Base-by-base conservation (phyloP, 2,329 filamentous ascomycete species). In the Aspergillus sergii region DNA sequence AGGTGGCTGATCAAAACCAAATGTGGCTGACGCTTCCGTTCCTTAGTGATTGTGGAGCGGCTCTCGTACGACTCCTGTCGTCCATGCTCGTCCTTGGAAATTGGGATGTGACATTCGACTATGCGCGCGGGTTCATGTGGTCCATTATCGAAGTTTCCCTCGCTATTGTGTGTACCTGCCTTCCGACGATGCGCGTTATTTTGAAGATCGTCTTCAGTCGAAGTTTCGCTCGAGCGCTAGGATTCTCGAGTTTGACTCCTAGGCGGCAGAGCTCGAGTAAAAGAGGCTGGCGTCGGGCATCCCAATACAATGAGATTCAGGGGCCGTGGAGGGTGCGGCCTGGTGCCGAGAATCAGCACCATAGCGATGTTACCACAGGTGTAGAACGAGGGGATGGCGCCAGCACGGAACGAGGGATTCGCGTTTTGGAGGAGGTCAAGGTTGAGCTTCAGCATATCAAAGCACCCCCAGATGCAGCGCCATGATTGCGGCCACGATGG, bases 111-210 rank as follows among this genome's bases (percentile, higher is more conserved):
- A 59, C 57, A 6, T 53, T 26, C 11, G 46, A 53, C 57, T 59
- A 59, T 19, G 32, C 46, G 16, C n/a, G n/a, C 16, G 57, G 57
- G 3, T 59, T 41, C 34, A 59, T 59, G 34, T 59, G 57, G 57
- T 59, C 57, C 8, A 59, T 59, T 41, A 53, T 59, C 26, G 57
- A 59, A 32, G 46, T 53, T 6, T 59, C 57, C 12, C 45, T 53
- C 8, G 57, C 32, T 4, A 59, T 59, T 14, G 34, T 59, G 8
- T 59, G 57, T 4, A 59, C 57, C 16, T 59, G 46, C 7, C 57
- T 59, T 10, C 57, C 57, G 3, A 59, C 57, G 11, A 59, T 59
- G 57, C 30, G 43, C 1, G 36, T 53, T 19, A 53, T 53, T 23
- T 23, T 59, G 12, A 36, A 41, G 8, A 30, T 32, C 3, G 8